Percentiles rank a stretch among this genome's conserved stretches.
Evolutionary conservation across 2,329 filamentous ascomycete species (phyloP).

Genomic region (Monilinia polystroma): DNA sequence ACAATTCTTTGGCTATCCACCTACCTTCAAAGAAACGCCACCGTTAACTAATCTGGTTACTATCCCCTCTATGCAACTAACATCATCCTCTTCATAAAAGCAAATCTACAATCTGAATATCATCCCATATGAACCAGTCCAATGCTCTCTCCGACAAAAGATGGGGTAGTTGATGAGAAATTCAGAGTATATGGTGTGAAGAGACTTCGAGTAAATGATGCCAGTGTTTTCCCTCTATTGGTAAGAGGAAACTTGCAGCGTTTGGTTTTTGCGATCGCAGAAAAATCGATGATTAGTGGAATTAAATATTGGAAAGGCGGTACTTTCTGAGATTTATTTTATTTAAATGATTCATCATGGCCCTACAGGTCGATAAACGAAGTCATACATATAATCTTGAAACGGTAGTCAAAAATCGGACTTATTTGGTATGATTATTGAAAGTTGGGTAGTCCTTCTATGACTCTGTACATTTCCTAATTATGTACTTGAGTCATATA

Average conservation of each 20-base stretch:
- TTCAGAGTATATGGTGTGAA: conserved; percentile 23
- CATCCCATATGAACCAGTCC: conserved; percentile 23
- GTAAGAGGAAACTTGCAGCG: conserved; percentile 19
- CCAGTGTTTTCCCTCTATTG: conserved; percentile 21
- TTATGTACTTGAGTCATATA: neutral
- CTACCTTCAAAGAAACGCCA: neutral
- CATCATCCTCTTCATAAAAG: neutral
- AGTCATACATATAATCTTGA: neutral
- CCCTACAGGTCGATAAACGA: neutral
- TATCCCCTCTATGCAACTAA: neutral
- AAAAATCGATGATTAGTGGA: neutral
- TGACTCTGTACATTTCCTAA: neutral
- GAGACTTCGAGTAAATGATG: conserved; percentile 17
- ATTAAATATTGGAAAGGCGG: neutral
- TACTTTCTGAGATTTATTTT: neutral
- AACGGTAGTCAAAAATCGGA: neutral
- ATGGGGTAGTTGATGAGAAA: conserved; percentile 18
- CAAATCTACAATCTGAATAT: conserved; percentile 1
- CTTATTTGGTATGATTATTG: neutral
- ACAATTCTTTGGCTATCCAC: conserved; percentile 6
- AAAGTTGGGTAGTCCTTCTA: neutral
- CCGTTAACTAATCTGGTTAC: neutral
- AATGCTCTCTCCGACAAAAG: neutral
- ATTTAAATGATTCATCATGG: neutral
- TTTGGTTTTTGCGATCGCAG: conserved; percentile 20